These are phyloP conservation scores for Leishmania amazonensis DNA, from an alignment of 208 protist species.

Conservation along the genomic window DNA sequence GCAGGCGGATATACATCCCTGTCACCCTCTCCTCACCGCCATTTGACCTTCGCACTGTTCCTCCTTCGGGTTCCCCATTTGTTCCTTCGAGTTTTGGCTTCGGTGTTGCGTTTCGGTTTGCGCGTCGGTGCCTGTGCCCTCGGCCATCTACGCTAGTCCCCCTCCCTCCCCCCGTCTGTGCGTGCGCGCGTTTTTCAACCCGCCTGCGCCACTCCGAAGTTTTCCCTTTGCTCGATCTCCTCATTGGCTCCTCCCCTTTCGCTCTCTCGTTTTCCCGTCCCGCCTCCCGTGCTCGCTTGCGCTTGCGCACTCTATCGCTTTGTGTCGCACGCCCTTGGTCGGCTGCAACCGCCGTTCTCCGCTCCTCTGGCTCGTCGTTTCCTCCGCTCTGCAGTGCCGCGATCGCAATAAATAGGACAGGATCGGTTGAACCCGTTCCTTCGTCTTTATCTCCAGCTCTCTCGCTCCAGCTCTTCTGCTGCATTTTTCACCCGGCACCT, in stretches of 20 bases:
- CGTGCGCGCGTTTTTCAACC: background rate
- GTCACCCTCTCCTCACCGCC: background rate
- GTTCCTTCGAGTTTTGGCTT: background rate
- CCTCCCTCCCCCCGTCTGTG: conserved; percentile 1
- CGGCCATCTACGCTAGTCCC: background rate
- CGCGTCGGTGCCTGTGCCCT: background rate
- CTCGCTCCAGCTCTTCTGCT: conserved; percentile 1
- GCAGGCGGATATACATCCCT: too few relatives aligned
- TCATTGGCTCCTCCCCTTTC: conserved; percentile 5
- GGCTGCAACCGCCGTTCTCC: background rate
- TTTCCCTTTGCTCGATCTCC: background rate
- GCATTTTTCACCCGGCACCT: background rate
- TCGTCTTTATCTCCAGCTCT: background rate
- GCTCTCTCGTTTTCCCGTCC: conserved; percentile 4
- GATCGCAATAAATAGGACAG: background rate
- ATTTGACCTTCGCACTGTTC: background rate
- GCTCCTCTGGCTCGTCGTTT: background rate
- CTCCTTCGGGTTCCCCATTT: background rate
- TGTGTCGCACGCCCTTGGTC: background rate
- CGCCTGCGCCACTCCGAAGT: background rate
- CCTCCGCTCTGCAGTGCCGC: background rate
- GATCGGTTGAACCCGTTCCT: background rate
- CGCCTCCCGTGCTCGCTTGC: background rate
- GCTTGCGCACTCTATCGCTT: background rate
- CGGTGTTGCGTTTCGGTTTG: background rate